Conservation (phyloP, 306 rosid genomes). For the Acacia crassicarpa region DNA sequence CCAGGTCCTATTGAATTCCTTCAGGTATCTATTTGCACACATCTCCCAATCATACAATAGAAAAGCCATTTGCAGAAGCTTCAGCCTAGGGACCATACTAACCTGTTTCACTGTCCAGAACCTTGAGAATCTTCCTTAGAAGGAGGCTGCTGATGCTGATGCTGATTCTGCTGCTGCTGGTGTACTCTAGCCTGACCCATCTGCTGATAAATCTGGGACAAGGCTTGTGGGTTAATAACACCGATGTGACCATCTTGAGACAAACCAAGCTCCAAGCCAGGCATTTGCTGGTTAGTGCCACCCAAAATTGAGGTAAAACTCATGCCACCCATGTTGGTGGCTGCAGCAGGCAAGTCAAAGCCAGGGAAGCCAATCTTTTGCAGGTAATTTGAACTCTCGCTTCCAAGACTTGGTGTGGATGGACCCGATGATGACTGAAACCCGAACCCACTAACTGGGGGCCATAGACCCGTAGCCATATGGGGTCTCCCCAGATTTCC, state of each 20-base stretch:
- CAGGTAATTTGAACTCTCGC: slow-evolving; percentile 72
- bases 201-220: slow-evolving; percentile 95
- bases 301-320: slow-evolving; percentile 95
- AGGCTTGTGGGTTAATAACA: slow-evolving; percentile 75
- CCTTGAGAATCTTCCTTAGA: slow-evolving; percentile 92
- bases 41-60: slow-evolving; percentile 56
- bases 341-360: slow-evolving; percentile 62
- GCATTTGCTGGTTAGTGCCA: slow-evolving; percentile 58
- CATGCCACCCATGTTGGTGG: slow-evolving; percentile 76
- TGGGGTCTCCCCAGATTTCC: slow-evolving; percentile 86
- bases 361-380: slow-evolving; percentile 83
- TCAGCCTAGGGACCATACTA: slow-evolving; percentile 45
- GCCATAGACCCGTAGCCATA: slow-evolving; percentile 78
- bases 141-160: slow-evolving; percentile 52
- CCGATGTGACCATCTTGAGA: slow-evolving; percentile 96
- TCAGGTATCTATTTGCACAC: slow-evolving; percentile 49
- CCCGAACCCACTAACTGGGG: slow-evolving; percentile 70
- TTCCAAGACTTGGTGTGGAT: slow-evolving; percentile 45
- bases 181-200: slow-evolving; percentile 81
- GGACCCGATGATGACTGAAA: slow-evolving; percentile 68
- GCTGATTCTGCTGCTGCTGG: slow-evolving; percentile 50
- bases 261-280: slow-evolving; percentile 91
- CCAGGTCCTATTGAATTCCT: slow-evolving; percentile 62
- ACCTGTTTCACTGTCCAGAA: slow-evolving; percentile 63
- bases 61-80: slow-evolving; percentile 46